Conservation (phyloP, 2,329 filamentous ascomycete genomes). For the Cytospora schulzeri region DNA sequence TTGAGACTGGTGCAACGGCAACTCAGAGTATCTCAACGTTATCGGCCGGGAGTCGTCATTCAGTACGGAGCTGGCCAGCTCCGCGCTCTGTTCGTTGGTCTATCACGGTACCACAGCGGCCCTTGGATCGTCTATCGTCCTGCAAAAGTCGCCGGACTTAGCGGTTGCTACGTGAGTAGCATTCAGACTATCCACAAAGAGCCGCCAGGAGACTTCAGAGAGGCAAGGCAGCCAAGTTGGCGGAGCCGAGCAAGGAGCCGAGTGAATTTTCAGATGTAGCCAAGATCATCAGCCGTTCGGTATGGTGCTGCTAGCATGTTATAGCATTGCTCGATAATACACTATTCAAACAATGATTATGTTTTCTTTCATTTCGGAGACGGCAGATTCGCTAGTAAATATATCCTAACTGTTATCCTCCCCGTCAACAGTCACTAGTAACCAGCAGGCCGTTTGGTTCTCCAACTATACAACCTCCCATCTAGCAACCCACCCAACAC, state of each 20-base stretch:
- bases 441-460: background rate
- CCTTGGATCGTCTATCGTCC: background rate
- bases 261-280: background rate
- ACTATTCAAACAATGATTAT: background rate
- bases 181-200: no score
- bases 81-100: background rate
- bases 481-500: constrained; percentile 72
- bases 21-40: background rate
- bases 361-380: background rate
- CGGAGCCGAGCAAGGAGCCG: background rate
- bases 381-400: background rate
- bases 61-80: no score
- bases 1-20: background rate
- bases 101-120: background rate
- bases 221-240: background rate
- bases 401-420: background rate
- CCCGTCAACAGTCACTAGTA: background rate
- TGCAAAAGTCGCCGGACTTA: background rate
- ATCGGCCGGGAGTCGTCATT: no score
- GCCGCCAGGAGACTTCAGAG: background rate
- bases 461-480: constrained; percentile 68
- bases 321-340: background rate
- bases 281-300: background rate
- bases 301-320: background rate
- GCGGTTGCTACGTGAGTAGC: background rate